Base-by-base conservation (phyloP, 2,329 filamentous ascomycete species). In the Exserohilum turcica region DNA sequence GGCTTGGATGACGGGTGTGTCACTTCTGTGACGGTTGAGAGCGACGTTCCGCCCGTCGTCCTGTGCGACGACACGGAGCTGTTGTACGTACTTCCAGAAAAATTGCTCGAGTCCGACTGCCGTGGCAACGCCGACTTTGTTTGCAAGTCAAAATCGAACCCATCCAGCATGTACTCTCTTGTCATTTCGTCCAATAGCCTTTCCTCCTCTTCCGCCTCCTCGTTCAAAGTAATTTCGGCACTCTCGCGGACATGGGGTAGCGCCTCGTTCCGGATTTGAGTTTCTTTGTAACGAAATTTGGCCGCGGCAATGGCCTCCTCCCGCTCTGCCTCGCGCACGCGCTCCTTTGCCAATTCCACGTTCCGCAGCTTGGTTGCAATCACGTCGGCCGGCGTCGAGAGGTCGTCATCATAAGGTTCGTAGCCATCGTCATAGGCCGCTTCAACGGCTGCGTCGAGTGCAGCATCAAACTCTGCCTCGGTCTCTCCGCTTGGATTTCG, bases 401-500 rank as follows among this genome's bases (percentile, higher is more conserved):
- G 59, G 54, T 78, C 18, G 24, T 80, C 75, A 19, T 78, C 77
- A 72, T 84, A 85, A 3, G 89, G 89, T 68, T 96, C 92, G 59
- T 91, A 90, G 0, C 90, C 90, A 58, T 97, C 92, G 71, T 96
- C 89, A 72, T 97, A 99, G 5, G 93, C 94, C 44, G 93, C 93
- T 74, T 97, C 94, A 7, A 97, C 92, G 12, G 94, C 94, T 19
- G 92, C 93, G 76, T 97, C 93, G 37, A 97, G 81, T 3, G 94
- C 94, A 7, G 91, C 92, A 74, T 97, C 92, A 61, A 97, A 96
- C 68, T 96, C 92, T 6, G 90, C 88, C 71, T 96, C 91, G 0
- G 91, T 94, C 27, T 83, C 86, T 38, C 86, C 86, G 59, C 89
- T 93, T 2, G 82, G 71, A 31, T 80, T 81, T 43, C 88, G 85